These are phyloP conservation scores for Micractinium sp. DNA, from an alignment of 139 green algal species.

Conservation along the genomic window DNA sequence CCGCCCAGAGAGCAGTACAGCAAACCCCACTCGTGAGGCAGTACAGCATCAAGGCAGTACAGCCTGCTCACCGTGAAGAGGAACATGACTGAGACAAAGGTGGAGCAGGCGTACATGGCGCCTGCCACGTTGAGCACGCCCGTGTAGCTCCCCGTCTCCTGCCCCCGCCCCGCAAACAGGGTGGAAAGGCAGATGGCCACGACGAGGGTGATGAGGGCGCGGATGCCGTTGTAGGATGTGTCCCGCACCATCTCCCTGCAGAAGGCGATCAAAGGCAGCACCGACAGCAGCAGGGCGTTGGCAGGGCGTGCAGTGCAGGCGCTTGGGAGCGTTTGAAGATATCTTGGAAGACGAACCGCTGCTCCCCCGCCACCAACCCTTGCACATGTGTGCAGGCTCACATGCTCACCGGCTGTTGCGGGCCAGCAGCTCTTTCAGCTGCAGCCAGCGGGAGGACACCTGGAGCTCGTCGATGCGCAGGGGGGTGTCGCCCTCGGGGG, in stretches of 20 bases:
- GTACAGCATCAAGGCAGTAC: background rate
- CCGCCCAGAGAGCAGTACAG: background rate
- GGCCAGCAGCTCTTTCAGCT: background rate
- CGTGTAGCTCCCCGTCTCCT: background rate
- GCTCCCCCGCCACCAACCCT: too few species aligned
- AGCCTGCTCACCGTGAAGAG: slow-evolving; percentile 20
- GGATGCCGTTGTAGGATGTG: slow-evolving; percentile 56
- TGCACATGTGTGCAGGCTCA: too few species aligned
- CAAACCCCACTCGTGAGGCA: background rate
- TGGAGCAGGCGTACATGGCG: slow-evolving; percentile 58
- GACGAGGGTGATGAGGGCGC: slow-evolving; percentile 51
- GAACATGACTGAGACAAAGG: slow-evolving; percentile 50
- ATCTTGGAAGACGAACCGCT: too few species aligned
- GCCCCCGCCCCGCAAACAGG: slow-evolving; percentile 22
- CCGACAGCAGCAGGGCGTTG: too few species aligned
- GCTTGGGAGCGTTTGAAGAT: too few species aligned
- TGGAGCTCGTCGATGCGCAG: slow-evolving; percentile 41
- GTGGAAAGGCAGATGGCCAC: slow-evolving; percentile 55
- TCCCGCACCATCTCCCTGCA: slow-evolving; percentile 48
- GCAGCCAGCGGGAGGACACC: slow-evolving; percentile 15
- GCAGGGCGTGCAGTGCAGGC: too few species aligned
- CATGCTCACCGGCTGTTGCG: background rate
- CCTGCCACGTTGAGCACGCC: slow-evolving; percentile 67
- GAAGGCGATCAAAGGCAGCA: too few species aligned
- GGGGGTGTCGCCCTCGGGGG: background rate